A percentile compares a stretch with the other conserved stretches of the same genome.
These are phyloP conservation scores for Xylogone sp. DNA, from an alignment of 2,329 filamentous ascomycete species.

Conservation along the genomic window DNA sequence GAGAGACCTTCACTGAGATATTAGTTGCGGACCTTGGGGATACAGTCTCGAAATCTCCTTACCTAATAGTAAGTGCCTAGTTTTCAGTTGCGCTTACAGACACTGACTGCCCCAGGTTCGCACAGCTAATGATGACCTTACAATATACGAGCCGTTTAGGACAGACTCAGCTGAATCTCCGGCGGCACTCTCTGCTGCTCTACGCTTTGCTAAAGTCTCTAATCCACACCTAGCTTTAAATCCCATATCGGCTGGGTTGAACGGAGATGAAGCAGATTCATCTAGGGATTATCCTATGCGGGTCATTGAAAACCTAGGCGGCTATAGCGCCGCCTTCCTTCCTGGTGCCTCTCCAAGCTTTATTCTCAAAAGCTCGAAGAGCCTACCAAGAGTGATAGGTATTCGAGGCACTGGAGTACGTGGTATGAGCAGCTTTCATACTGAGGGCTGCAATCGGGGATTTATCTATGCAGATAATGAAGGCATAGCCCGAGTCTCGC, in stretches of 20 bases:
- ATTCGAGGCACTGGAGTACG: conserved; percentile 66
- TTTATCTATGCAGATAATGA: conserved; percentile 78
- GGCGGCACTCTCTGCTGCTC: conserved; percentile 31
- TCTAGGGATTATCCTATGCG: conserved; percentile 39
- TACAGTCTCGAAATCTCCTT: conserved; percentile 62
- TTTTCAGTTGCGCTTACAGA: not conserved
- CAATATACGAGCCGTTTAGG: conserved; percentile 79
- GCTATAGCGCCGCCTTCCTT: conserved; percentile 79
- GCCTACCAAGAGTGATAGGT: conserved; percentile 68
- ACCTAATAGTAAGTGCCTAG: conserved; percentile 66
- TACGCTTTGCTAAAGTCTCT: conserved; percentile 73
- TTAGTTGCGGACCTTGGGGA: conserved; percentile 84
- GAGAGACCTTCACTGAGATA: conserved; percentile 74
- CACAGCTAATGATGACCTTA: conserved; percentile 75
- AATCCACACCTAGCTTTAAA: conserved; percentile 64
- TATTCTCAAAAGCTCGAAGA: conserved; percentile 77
- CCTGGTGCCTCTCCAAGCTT: conserved; percentile 78
- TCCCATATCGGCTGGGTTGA: conserved; percentile 43
- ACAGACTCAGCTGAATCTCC: conserved; percentile 27
- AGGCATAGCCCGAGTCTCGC: conserved; percentile 69
- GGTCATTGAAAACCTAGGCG: conserved; percentile 57
- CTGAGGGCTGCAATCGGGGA: conserved; percentile 70
- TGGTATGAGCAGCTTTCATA: conserved; percentile 73
- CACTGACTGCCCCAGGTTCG: conserved; percentile 53
- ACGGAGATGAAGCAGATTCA: conserved; percentile 43